phyloP scores from a whole-genome alignment of 805 yeast species.

The Pichia nakasei region DNA sequence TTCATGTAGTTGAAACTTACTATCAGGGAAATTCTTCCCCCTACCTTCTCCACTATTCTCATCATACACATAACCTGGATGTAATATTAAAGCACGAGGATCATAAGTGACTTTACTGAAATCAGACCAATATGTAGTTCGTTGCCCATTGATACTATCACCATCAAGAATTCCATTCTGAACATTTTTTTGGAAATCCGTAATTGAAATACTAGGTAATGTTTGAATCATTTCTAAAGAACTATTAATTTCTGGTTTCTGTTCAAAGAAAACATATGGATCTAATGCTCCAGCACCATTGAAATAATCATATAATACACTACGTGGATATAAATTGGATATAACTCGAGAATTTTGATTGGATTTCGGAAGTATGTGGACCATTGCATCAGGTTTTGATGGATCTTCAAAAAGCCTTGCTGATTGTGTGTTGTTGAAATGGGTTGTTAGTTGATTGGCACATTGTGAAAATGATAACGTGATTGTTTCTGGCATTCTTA shows the following conservation, averaged over 20 bases:
- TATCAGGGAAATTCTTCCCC: slow-evolving; percentile 19
- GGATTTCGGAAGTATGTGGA: slow-evolving; percentile 4
- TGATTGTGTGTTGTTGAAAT: slow-evolving; percentile 76
- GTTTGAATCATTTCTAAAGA: slow-evolving; percentile 19
- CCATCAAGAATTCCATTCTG: slow-evolving; percentile 36
- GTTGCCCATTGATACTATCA: slow-evolving; percentile 29
- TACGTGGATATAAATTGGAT: slow-evolving; percentile 69
- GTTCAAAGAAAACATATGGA: slow-evolving; percentile 38
- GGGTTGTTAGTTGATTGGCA: slow-evolving; percentile 70
- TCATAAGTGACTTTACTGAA: slow-evolving; percentile 58
- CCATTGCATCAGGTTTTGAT: not conserved
- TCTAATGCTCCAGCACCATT: slow-evolving; percentile 71
- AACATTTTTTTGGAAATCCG: slow-evolving; percentile 54
- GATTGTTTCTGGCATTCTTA: slow-evolving; percentile 74
- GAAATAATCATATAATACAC: slow-evolving; percentile 68
- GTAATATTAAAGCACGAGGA: slow-evolving; percentile 47
- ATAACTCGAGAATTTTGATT: slow-evolving; percentile 29
- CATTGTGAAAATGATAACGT: slow-evolving; percentile 63
- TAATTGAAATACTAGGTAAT: slow-evolving; percentile 32
- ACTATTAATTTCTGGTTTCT: slow-evolving; percentile 11
- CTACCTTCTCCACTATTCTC: slow-evolving; percentile 21
- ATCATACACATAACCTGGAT: slow-evolving; percentile 54
- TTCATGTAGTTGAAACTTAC: slow-evolving; percentile 38
- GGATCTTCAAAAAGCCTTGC: slow-evolving; percentile 37
- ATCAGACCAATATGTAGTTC: slow-evolving; percentile 71